Evolutionary conservation across 257 asterid species (phyloP), one percentile per base, ranked within the genome.

Genomic region (Capsicum pubescens): DNA sequence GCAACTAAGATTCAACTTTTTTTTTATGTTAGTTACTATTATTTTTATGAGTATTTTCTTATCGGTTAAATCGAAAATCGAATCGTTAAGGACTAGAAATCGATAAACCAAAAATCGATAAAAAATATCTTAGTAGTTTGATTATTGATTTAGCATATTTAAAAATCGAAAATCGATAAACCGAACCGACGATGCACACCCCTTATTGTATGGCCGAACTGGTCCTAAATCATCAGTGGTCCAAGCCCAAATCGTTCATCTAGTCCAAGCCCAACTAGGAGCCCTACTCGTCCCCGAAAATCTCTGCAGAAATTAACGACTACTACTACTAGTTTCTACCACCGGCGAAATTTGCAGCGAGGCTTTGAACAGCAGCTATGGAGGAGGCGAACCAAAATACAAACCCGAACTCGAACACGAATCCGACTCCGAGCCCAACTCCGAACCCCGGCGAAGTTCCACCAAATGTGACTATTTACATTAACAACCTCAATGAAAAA

Each of bases 401-500:
- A 42, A 76, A 72, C 63, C 81, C 91, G 42, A 76, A 72, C 63
- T 46, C 61, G 19, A 71, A 48, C 42, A 3, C 80, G 19, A 72
- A 48, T 3, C 80, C 59, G 2, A 16, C 16, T 2, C 54, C 54
- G 26, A 68, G 15, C 0, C 52, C 76, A 3, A 16, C 19, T 82
- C 97, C 32, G 0, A 77, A 50, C 26, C 84, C 85, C 84, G 87
- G 85, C 36, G 99, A 97, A 1, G 6, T 86, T 81, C 19, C 95
- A 32, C 87, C 93, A n/a, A 97, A 95, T 82, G 88, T 88, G 90
- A 97, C 99, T 50, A 97, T 97, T 77, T 97, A 97, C 89, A 95
- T 97, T 35, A 97, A 97, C 81, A 95, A 95, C 67, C 97, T 97
- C 90, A 97, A 95, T 87, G 99, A 97, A 87, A 95, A 95, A 89